Percentiles rank a stretch among this genome's conserved stretches.
These are phyloP conservation scores for Stromatinia cepivora DNA, from an alignment of 2,329 filamentous ascomycete genomes.

Conservation along the genomic window DNA sequence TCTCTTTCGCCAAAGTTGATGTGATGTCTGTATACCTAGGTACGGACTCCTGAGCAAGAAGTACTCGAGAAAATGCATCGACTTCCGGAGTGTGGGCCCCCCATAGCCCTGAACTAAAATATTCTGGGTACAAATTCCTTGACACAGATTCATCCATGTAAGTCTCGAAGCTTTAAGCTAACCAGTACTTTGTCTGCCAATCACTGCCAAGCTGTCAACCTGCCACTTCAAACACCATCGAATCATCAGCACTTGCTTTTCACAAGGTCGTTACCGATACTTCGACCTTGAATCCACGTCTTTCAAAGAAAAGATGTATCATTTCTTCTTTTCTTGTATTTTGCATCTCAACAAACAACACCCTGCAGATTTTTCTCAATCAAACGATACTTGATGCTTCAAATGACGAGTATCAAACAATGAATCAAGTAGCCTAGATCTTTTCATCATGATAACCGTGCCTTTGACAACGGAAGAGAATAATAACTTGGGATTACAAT, in stretches of 20 bases:
- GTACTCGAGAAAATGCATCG: slow-evolving; percentile 4
- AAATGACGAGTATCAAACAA: not conserved
- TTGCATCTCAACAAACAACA: not conserved
- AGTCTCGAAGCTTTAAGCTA: not conserved
- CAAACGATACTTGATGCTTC: slow-evolving; percentile 8
- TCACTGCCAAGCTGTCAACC: slow-evolving; percentile 12
- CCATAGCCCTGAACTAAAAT: not conserved
- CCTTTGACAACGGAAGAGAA: not conserved
- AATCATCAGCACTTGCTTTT: slow-evolving; percentile 18
- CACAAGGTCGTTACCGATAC: not conserved
- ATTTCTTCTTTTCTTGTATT: not conserved
- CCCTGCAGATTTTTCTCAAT: not conserved
- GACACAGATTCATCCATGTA: not conserved
- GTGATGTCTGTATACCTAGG: slow-evolving; percentile 7
- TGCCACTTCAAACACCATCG: slow-evolving; percentile 13
- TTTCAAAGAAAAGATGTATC: slow-evolving; percentile 3
- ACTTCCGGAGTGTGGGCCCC: not conserved
- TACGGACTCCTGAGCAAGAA: not conserved
- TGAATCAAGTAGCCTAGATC: not conserved
- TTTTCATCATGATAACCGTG: not conserved
- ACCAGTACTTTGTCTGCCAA: not conserved
- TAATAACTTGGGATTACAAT: not conserved
- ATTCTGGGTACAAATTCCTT: not conserved
- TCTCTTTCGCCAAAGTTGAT: not conserved
- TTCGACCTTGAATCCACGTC: slow-evolving; percentile 2